Conservation (phyloP, 805 yeast genomes). For the Saccharomycopsis fodiens region DNA sequence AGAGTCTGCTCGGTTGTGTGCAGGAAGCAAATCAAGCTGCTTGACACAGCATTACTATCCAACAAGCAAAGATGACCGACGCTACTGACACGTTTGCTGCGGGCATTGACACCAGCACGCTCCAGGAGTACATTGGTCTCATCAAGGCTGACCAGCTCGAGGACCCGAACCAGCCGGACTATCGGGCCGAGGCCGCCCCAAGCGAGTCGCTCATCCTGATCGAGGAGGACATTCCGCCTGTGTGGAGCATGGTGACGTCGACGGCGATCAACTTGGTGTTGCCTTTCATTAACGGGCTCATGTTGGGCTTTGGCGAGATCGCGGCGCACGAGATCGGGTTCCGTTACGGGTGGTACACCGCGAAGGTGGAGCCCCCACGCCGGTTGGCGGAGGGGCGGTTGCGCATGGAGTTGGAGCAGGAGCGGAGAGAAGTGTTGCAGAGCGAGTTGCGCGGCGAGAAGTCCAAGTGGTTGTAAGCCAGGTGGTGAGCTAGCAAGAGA, state of each 20-base stretch:
- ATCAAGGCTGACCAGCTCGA: background rate
- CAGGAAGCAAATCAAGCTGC: too few relatives aligned
- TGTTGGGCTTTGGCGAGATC: conserved; percentile 95
- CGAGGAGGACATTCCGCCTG: conserved; percentile 14
- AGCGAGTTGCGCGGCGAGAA: background rate
- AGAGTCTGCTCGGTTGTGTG: too few relatives aligned
- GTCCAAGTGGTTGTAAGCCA: conserved; percentile 14
- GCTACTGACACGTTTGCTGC: background rate
- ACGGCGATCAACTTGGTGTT: conserved; percentile 68
- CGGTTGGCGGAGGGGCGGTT: conserved; percentile 6
- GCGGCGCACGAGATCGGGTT: conserved; percentile 90
- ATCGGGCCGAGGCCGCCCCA: conserved; percentile 2
- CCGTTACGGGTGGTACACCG: conserved; percentile 67
- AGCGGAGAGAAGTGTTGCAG: background rate
- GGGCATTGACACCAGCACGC: background rate
- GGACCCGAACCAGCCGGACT: conserved; percentile 22
- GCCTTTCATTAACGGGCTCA: conserved; percentile 88
- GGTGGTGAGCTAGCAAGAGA: too few relatives aligned
- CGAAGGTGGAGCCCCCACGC: conserved; percentile 33
- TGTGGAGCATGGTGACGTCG: conserved; percentile 37
- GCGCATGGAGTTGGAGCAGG: background rate
- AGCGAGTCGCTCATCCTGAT: conserved; percentile 20
- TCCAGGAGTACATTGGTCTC: conserved; percentile 8
- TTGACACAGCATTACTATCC: too few relatives aligned
- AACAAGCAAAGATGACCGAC: conserved; percentile 1